Base-by-base conservation (phyloP, 148 eudicot species). In the Rhododendron griersonianum region DNA sequence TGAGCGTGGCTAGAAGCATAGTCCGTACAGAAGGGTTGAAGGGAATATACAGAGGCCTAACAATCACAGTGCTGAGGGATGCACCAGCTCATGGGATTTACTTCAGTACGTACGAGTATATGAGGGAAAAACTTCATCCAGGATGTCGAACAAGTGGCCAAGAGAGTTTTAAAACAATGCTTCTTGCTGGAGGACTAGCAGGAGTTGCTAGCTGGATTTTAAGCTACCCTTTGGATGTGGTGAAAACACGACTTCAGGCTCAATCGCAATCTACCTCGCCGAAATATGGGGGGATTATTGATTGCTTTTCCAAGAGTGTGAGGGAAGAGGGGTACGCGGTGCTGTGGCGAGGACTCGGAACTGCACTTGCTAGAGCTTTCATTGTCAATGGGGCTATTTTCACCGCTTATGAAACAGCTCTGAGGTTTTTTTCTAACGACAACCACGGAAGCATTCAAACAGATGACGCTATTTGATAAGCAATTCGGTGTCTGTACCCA, bases 351-450 rank as follows among this genome's bases (percentile, higher is more conserved):
- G 98, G 99, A 18, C 84, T 97, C 61, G 96, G 98, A 33, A 95
- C 96, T 1, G 91, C 99, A 4, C 91, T 97, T 81, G 87, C 93
- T 48, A 89, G 98, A 88, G 98, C 98, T 33, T 97, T 95, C 82
- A 90, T 96, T 11, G 98, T 96, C 61, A 96, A 96, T 86, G 99
- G 98, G 11, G 98, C 98, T 5, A 90, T 94, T 37, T 96, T 96
- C 83, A 83, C 93, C 23, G 98, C 98, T 23, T 96, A 96, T 85
- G 99, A 96, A 89, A 91, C 94, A 23, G 92, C 98, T 30, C 83
- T 96, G 89, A 91, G 99, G 88, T 91, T 87, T 77, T 55, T 96
- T 7, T 93, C 91, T 53, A 83, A 47, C 71, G 37, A 18, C n/a
- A 19, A 37, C 3, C 85, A 78, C 41, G 90, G 85, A 81, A 87